phyloP scores from a whole-genome alignment of 768 basidiomycete species.

The Lactarius hatsudake region DNA sequence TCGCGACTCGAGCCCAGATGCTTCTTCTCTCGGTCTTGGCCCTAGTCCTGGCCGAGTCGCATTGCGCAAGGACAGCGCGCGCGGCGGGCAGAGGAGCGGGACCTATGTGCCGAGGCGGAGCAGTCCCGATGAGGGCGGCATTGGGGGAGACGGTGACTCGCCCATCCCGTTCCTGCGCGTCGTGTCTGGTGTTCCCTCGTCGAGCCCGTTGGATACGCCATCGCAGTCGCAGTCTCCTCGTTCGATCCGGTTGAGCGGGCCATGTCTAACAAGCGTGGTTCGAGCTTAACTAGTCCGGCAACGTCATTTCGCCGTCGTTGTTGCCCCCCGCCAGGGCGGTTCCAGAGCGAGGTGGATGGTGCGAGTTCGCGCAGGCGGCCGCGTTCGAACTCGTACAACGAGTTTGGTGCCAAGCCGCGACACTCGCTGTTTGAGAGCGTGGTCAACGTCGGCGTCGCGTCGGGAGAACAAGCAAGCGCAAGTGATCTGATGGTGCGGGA shows the following conservation, averaged over 20 bases:
- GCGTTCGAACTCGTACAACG: slow-evolving; percentile 68
- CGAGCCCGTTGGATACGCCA: slow-evolving; percentile 31
- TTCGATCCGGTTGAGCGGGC: slow-evolving; percentile 20
- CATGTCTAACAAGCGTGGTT: not conserved
- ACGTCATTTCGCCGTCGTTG: slow-evolving; percentile 32
- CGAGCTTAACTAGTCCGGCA: not conserved
- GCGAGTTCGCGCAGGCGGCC: slow-evolving; percentile 48
- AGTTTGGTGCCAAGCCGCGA: slow-evolving; percentile 50
- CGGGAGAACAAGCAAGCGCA: slow-evolving; percentile 48
- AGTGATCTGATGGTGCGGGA: slow-evolving; percentile 65
- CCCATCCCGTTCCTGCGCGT: slow-evolving; percentile 65
- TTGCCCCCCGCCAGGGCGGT: slow-evolving; percentile 53
- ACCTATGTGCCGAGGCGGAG: slow-evolving; percentile 17
- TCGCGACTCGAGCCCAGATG: slow-evolving; percentile 59
- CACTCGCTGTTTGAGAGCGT: slow-evolving; percentile 71
- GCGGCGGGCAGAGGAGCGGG: slow-evolving; percentile 14
- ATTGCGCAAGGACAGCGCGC: slow-evolving; percentile 51
- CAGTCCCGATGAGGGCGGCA: slow-evolving; percentile 17
- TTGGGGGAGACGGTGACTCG: slow-evolving; percentile 32
- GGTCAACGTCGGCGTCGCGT: slow-evolving; percentile 56
- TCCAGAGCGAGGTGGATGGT: slow-evolving; percentile 72
- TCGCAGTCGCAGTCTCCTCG: not conserved
- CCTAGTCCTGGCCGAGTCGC: slow-evolving; percentile 41
- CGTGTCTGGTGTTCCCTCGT: slow-evolving; percentile 43
- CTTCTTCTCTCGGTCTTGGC: slow-evolving; percentile 33